A percentile compares a stretch with the other conserved stretches of the same genome.
Evolutionary conservation across 306 rosid species (phyloP).

Genomic region (Vicia sativa): DNA sequence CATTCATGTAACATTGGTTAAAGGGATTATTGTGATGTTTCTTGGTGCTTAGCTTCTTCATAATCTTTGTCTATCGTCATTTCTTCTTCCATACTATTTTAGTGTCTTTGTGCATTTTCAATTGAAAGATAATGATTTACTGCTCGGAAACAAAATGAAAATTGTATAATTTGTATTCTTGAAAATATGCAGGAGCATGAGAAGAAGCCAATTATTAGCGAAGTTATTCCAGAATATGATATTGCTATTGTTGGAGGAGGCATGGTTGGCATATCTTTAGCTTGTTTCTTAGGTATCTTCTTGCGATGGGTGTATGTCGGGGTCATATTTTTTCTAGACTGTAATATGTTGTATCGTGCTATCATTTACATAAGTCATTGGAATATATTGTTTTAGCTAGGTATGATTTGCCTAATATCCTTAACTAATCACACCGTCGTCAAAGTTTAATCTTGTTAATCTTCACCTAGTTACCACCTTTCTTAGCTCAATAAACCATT

Average conservation of each 20-base stretch:
- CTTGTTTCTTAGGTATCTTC: constrained; percentile 87
- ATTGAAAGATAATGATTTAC: constrained; percentile 27
- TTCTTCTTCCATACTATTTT: background rate
- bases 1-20: constrained; percentile 7
- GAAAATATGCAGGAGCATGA: constrained; percentile 54
- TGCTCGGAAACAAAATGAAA: constrained; percentile 9
- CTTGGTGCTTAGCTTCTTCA: constrained; percentile 1
- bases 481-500: background rate
- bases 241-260: constrained; percentile 97
- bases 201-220: constrained; percentile 42
- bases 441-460: constrained; percentile 17
- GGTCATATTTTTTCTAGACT: constrained; percentile 22
- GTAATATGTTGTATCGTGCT: background rate
- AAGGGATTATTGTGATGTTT: constrained; percentile 14
- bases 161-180: constrained; percentile 31
- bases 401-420: background rate
- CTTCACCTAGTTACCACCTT: background rate
- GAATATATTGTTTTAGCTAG: constrained; percentile 10
- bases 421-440: background rate
- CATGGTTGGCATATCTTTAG: constrained; percentile 91
- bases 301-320: constrained; percentile 14
- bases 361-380: constrained; percentile 11
- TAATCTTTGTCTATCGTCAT: constrained; percentile 17
- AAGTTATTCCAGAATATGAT: constrained; percentile 63
- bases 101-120: constrained; percentile 25